Evolutionary conservation across 192 early-diverging fungal species (phyloP), one percentile per base, ranked within the genome.

Genomic region (Gamsiella multidivaricata): DNA sequence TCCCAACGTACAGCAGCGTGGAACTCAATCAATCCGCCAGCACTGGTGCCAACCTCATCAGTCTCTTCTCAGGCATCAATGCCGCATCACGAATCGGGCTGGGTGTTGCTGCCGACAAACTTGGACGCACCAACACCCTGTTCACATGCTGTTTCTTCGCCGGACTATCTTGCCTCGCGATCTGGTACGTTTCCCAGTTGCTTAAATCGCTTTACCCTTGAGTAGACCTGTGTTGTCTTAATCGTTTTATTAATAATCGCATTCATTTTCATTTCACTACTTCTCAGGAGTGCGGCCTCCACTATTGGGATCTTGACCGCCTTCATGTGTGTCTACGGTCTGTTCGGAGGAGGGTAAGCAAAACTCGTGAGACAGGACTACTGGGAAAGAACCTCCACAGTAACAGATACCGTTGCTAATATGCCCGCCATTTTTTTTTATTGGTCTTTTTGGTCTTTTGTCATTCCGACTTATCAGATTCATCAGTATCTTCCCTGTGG

Each of bases 281-380:
- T 31, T 43, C 10, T 12, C 18, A 64, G 61, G 61, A 64, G 50
- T 20, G 61, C 29, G 4, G 43, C 85, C 12, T 47, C 68, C 2
- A 76, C 62, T 26, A 67, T 73, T 15, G 51, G 57, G 8, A 64
- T 60, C 4, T 45, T 87, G 12, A 79, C 72, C 36, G 65, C 54
- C 7, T 87, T 87, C 61, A 75, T 81, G 50, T 67, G 81, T 3
- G 46, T 72, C 14, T 87, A 81, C 56, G 85, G 85, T 36, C 53
- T 85, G 22, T 82, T 82, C 58, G 83, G 83, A 25, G 83, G 83
- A 50, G 85, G 76, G 37, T 86, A 79, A 18, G 45, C n/a, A n/a
- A n/a, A n/a, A n/a, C n/a, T n/a, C n/a, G n/a, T n/a, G n/a, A n/a
- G n/a, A n/a, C n/a, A n/a, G n/a, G n/a, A n/a, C n/a, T n/a, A n/a